Conservation (phyloP, 169 alveolate genomes). For the Eimeria necatrix region DNA sequence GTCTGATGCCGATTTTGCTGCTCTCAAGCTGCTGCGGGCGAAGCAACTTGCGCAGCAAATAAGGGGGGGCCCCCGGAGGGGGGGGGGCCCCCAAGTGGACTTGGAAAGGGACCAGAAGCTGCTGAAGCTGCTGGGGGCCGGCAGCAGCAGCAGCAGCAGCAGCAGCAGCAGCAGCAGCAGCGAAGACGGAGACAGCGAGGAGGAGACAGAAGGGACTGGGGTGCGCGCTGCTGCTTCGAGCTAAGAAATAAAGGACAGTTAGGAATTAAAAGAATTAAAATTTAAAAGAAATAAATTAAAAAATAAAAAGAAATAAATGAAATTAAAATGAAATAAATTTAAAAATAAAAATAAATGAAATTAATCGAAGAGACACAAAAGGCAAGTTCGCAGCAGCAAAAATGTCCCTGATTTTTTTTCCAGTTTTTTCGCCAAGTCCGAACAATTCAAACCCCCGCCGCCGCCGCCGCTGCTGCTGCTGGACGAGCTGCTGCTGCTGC, state of each 20-base stretch:
- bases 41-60: constrained; percentile 19
- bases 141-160: neutral
- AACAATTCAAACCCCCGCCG: too few relatives aligned
- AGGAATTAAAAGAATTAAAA: too few relatives aligned
- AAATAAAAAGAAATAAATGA: neutral
- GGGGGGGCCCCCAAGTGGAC: neutral
- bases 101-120: constrained; percentile 6
- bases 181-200: constrained; percentile 31
- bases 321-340: neutral
- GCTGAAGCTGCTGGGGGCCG: neutral
- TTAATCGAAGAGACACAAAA: neutral
- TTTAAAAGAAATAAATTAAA: neutral
- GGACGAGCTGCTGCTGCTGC: neutral
- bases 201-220: constrained; percentile 11
- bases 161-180: constrained; percentile 49
- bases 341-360: neutral
- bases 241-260: too few relatives aligned
- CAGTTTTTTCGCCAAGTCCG: too few relatives aligned
- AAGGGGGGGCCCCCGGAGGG: neutral
- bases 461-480: neutral
- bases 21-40: constrained; percentile 20
- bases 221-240: too few relatives aligned
- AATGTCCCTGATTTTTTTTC: too few relatives aligned
- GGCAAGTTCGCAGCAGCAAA: neutral
- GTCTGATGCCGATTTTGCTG: constrained; percentile 42